Conservation (phyloP, 2,329 filamentous ascomycete species). For the Cercospora zeae-maydis region DNA sequence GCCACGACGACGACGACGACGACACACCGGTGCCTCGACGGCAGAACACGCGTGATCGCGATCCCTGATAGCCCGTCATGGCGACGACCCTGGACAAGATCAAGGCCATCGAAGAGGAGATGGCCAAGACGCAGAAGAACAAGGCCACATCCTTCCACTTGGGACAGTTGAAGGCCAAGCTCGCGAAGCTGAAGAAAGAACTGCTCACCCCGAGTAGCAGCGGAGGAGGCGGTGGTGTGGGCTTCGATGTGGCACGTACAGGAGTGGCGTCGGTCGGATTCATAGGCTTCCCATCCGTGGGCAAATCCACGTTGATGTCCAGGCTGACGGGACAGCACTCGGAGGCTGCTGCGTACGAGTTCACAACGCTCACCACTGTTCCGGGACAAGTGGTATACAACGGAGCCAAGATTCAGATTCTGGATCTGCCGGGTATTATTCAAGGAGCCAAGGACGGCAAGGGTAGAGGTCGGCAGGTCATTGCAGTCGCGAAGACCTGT, state of each 20-base stretch:
- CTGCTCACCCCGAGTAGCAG: constrained; percentile 77
- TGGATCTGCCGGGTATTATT: constrained; percentile 97
- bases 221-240: constrained; percentile 73
- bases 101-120: constrained; percentile 96
- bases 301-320: constrained; percentile 97
- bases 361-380: constrained; percentile 95
- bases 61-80: constrained; percentile 53
- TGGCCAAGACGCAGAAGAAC: constrained; percentile 87
- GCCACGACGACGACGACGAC: not conserved
- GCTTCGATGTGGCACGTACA: constrained; percentile 96
- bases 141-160: constrained; percentile 36
- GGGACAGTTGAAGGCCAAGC: constrained; percentile 92
- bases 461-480: constrained; percentile 95
- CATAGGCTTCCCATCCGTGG: constrained; percentile 96
- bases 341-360: constrained; percentile 95
- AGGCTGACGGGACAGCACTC: constrained; percentile 92
- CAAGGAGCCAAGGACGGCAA: constrained; percentile 98
- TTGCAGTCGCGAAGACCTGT: constrained; percentile 97
- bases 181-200: constrained; percentile 96
- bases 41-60: not conserved
- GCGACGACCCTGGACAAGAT: constrained; percentile 98
- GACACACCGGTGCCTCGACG: not conserved
- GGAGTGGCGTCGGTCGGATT: constrained; percentile 97
- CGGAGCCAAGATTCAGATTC: constrained; percentile 94
- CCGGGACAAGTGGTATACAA: constrained; percentile 96